Evolutionary conservation across 331 rosid genomes (phyloP), one percentile per base, ranked within the genome.

Genomic region (Phaseolus coccineus): DNA sequence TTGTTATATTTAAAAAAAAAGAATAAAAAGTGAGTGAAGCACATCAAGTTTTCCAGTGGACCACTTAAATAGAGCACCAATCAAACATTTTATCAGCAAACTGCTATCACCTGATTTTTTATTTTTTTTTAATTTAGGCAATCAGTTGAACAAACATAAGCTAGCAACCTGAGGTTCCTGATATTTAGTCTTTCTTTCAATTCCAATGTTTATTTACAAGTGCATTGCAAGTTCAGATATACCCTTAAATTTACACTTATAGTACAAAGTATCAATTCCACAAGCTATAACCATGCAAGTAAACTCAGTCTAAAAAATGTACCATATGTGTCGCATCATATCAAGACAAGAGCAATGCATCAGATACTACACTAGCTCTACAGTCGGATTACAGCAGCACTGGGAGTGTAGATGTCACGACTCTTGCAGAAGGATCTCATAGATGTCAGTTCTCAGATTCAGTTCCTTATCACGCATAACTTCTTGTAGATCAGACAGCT

Each of bases 401-500:
- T 11, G 14, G 9, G 33, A 59, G 62, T 57, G 52, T 35, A 55
- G 22, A 30, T 51, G 61, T 84, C 75, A 88, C 12, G 86, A 44
- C 44, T 92, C 97, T 82, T 87, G 94, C 84, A 95, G 77, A 69
- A 95, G 98, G 83, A 95, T 95, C 87, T 95, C 98, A 37, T 90
- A 95, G 48, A 95, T 91, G 85, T 95, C 97, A 0, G 97, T 94
- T 86, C 98, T 88, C 79, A 95, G 89, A 86, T 94, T 94, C 80
- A 94, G 82, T 55, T 94, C 97, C 87, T 94, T 94, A 61, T 92
- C 98, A 61, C 96, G 92, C 98, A 94, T 94, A 24, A 94, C 97
- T 87, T 94, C 98, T 72, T 94, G 98, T 28, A 94, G 93, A 91
- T 94, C 97, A 19, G 98, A 91, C 42, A 94, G 93, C 84, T 94